Evolutionary conservation across 768 basidiomycete genomes (phyloP).

Genomic region (Rhodotorula toruloides): DNA sequence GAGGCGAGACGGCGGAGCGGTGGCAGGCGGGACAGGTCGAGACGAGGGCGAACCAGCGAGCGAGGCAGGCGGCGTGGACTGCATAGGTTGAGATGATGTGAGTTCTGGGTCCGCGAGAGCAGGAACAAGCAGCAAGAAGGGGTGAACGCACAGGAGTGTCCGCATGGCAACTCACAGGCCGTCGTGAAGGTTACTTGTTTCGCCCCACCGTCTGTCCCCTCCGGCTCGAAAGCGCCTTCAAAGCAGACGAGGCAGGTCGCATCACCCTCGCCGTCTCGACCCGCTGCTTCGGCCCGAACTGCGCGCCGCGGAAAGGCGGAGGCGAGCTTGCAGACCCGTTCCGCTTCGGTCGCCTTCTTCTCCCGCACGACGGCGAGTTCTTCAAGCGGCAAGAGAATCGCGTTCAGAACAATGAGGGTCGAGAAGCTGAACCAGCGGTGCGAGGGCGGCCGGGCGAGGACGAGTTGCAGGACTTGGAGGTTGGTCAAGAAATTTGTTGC

Average conservation of each 20-base stretch:
- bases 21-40: conserved; percentile 5
- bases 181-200: neutral
- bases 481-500: neutral
- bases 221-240: neutral
- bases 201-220: neutral
- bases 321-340: neutral
- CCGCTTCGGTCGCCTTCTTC: neutral
- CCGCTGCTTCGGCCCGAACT: neutral
- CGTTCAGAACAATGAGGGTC: neutral
- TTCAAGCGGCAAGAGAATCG: neutral
- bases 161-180: neutral
- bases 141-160: neutral
- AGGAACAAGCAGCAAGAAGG: neutral
- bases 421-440: neutral
- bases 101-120: neutral
- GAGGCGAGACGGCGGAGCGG: neutral
- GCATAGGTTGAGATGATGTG: too few species aligned
- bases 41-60: neutral
- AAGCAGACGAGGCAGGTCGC: neutral
- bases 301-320: neutral
- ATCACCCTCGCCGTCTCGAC: neutral
- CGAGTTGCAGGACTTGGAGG: neutral
- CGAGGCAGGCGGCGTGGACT: conserved; percentile 9
- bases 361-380: neutral
- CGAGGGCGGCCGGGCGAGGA: neutral